phyloP scores from a whole-genome alignment of 2,329 filamentous ascomycete species.

The Aspergillus sp. region DNA sequence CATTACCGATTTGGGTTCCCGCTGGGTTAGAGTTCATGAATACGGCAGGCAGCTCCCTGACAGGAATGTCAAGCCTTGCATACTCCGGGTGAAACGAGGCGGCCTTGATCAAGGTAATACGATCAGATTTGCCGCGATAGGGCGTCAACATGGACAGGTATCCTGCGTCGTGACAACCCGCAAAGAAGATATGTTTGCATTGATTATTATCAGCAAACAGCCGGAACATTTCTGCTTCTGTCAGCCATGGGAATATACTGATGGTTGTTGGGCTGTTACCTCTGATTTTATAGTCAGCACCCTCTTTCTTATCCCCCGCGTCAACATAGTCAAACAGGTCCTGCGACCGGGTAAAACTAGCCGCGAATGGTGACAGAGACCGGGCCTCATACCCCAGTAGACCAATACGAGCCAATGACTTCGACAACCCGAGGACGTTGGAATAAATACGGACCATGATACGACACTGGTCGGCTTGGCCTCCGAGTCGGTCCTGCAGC shows the following conservation, averaged over 20 bases:
- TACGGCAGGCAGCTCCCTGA: constrained; percentile 53
- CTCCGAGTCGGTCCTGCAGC: constrained; percentile 42
- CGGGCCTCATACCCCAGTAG: constrained; percentile 56
- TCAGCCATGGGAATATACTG: neutral
- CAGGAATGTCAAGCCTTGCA: constrained; percentile 49
- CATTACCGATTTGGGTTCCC: constrained; percentile 1
- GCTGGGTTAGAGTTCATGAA: constrained; percentile 49
- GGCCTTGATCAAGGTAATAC: constrained; percentile 57
- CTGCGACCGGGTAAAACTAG: constrained; percentile 58
- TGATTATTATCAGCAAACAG: constrained; percentile 59
- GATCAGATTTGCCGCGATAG: constrained; percentile 49
- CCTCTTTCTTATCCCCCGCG: constrained; percentile 60
- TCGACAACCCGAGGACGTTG: constrained; percentile 55
- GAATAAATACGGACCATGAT: constrained; percentile 58
- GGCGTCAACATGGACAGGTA: constrained; percentile 59
- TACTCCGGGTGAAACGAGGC: constrained; percentile 55
- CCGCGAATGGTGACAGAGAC: constrained; percentile 55
- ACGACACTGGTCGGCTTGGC: constrained; percentile 51
- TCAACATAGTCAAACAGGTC: constrained; percentile 63
- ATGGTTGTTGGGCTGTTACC: constrained; percentile 31
- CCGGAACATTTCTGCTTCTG: constrained; percentile 32
- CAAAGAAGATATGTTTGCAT: constrained; percentile 65
- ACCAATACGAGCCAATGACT: constrained; percentile 49
- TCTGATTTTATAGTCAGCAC: constrained; percentile 61
- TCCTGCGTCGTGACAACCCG: constrained; percentile 60